Conservation (phyloP, 1,284 basidiomycete species). For the Leucoagaricus sp. region DNA sequence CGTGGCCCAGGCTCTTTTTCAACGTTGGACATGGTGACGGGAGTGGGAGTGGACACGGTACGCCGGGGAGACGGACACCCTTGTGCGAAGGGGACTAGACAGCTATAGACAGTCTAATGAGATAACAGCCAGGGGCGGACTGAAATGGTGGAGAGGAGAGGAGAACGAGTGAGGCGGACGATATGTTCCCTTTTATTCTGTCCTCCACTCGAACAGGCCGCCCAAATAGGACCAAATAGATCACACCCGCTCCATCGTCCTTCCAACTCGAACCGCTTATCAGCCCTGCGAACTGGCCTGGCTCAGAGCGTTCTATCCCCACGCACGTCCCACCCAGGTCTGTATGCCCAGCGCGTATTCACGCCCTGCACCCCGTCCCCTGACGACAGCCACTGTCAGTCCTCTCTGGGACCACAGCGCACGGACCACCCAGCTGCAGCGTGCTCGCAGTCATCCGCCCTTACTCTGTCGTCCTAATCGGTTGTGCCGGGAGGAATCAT, state of each 20-base stretch:
- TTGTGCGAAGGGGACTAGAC: constrained; percentile 19
- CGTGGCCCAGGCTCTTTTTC: constrained; percentile 66
- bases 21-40: constrained; percentile 44
- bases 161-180: constrained; percentile 24
- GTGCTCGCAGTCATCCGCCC: too few relatives aligned
- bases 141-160: constrained; percentile 24
- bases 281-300: constrained; percentile 10
- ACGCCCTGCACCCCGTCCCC: constrained; percentile 2
- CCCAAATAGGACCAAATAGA: constrained; percentile 30
- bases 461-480: background rate
- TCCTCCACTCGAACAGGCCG: constrained; percentile 26
- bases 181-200: constrained; percentile 34
- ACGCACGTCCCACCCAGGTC: constrained; percentile 3
- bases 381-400: background rate
- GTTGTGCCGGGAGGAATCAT: background rate
- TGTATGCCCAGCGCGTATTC: background rate
- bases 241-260: constrained; percentile 17
- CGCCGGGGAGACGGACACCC: constrained; percentile 13
- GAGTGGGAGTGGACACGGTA: constrained; percentile 5
- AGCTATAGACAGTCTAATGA: constrained; percentile 19
- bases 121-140: constrained; percentile 22
- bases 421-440: background rate
- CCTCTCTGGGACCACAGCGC: background rate
- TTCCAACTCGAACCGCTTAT: constrained; percentile 14
- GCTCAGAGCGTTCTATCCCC: constrained; percentile 11